Conservation (phyloP, 1,284 basidiomycete genomes). For the Papiliotrema flavescens region DNA sequence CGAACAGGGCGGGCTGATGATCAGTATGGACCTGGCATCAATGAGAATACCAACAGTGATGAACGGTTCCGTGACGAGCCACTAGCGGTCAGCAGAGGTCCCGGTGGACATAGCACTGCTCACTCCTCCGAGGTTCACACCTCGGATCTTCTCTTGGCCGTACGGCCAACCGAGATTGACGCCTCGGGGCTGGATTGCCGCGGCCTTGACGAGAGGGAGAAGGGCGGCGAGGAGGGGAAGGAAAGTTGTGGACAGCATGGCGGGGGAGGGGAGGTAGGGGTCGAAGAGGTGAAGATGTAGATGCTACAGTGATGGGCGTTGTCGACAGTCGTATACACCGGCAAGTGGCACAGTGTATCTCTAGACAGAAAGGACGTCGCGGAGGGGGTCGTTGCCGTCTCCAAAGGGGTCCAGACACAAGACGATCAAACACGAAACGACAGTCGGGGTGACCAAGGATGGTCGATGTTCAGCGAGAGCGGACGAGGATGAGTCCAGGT, state of each 20-base stretch:
- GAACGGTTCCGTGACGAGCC: conserved; percentile 45
- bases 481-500: no score
- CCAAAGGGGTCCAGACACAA: no score
- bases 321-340: no score
- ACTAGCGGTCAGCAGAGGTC: conserved; percentile 13
- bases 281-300: neutral
- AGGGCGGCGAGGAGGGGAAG: conserved; percentile 10
- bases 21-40: neutral
- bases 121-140: conserved; percentile 49
- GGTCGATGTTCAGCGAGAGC: no score
- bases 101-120: conserved; percentile 8
- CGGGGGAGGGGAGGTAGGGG: neutral
- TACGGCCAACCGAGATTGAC: conserved; percentile 45
- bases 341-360: no score
- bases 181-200: conserved; percentile 12
- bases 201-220: conserved; percentile 11
- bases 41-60: conserved; percentile 30
- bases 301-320: no score
- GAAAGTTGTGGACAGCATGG: conserved; percentile 10
- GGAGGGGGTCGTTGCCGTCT: no score
- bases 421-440: no score
- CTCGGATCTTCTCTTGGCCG: conserved; percentile 42
- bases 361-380: no score
- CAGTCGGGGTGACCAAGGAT: no score
- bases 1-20: conserved; percentile 69